Conservation (phyloP, 2,329 filamentous ascomycete species). For the Sporothrix brasiliensis region DNA sequence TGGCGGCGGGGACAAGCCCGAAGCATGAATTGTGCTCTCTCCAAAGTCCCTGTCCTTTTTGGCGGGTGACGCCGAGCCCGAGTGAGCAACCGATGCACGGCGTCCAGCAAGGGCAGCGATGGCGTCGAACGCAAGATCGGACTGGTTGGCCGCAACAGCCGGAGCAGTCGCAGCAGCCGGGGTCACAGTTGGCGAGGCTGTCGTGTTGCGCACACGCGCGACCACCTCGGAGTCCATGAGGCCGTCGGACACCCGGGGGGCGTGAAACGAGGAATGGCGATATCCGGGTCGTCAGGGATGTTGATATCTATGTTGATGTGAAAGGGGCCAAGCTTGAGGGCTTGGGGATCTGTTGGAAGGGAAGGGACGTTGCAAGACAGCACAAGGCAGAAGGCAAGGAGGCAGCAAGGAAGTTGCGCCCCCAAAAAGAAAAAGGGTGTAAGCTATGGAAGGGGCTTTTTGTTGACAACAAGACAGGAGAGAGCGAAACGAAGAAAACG, state of each 20-base stretch:
- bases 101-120: slow-evolving; percentile 25
- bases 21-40: slow-evolving; percentile 24
- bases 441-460: background rate
- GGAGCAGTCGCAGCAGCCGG: background rate
- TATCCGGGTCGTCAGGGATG: background rate
- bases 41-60: slow-evolving; percentile 4
- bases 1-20: slow-evolving; percentile 15
- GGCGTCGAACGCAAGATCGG: slow-evolving; percentile 1
- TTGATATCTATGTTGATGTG: background rate
- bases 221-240: slow-evolving; percentile 19
- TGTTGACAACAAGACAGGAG: background rate
- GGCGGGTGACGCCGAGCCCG: background rate
- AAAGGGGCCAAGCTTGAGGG: background rate
- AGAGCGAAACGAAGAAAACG: background rate
- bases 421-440: background rate
- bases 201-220: background rate
- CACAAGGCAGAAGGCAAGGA: background rate
- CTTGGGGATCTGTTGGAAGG: background rate
- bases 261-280: background rate
- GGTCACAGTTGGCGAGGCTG: slow-evolving; percentile 6
- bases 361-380: background rate
- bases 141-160: background rate
- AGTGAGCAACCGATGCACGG: background rate
- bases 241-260: background rate
- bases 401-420: background rate